Evolutionary conservation across 495 filamentous ascomycete species (phyloP), one percentile per base, ranked within the genome.

Genomic region (Pseudotulostoma volvatum): DNA sequence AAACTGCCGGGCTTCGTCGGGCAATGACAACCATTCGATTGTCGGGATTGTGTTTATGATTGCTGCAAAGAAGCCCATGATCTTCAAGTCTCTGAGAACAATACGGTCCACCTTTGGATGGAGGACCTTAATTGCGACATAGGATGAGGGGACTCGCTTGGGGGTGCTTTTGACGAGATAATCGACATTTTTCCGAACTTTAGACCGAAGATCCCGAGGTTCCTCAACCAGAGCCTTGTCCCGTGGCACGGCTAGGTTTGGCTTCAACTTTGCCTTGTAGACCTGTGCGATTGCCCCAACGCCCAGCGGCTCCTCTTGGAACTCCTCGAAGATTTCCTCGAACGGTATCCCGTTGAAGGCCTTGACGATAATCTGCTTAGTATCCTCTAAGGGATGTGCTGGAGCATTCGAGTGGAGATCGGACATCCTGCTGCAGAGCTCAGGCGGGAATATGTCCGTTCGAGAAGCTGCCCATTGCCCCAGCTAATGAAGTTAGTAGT

Each of bases 401-500:
- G 86, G 88, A 0, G 87, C 86, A 53, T 95, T 69, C 2, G 88
- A 95, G 53, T 99, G 92, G 3, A 99, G 74, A 37, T 84, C 81
- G 0, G 88, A 93, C 90, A 99, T 92, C 50, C 81, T 74, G 25
- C 67, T 72, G 59, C 92, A 99, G 68, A 99, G 73, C 54, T 93
- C 76, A 8, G 68, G 79, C n/a, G 92, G 87, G 55, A 99, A 99
- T 52, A 99, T 93, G 54, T 99, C 92, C 41, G 88, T 80, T 50
- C 92, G 73, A 3, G 90, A 95, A 8, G 92, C 92, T 16, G 92
- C 92, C 90, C 92, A 99, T 81, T 99, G 92, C 17, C 92, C 92
- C 38, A 99, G 75, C 84, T 94, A 46, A 28, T 5, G n/a, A n/a
- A n/a, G n/a, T n/a, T n/a, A n/a, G n/a, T n/a, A n/a, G n/a, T n/a